phyloP scores from a whole-genome alignment of 768 basidiomycete genomes.

The Termitomyces sp. region DNA sequence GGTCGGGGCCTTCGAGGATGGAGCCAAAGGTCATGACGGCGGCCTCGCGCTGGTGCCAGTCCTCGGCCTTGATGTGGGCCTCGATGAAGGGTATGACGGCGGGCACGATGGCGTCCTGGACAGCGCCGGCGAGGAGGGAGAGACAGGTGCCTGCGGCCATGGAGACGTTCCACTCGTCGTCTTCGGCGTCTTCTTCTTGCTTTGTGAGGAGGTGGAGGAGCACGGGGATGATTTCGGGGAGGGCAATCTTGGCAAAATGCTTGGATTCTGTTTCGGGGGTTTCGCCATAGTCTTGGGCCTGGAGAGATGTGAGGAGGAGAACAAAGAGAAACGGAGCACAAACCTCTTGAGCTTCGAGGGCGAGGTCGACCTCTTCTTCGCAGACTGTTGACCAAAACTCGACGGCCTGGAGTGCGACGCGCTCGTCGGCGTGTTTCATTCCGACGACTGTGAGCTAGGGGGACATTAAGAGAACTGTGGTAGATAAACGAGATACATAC shows the following conservation, averaged over 20 bases:
- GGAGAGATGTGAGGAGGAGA: not conserved
- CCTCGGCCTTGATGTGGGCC: conserved; percentile 83
- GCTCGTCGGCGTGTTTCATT: conserved; percentile 91
- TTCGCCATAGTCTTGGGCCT: conserved; percentile 91
- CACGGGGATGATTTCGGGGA: conserved; percentile 93
- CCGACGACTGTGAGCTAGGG: conserved; percentile 89
- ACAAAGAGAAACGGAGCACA: conserved; percentile 8
- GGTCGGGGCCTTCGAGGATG: conserved; percentile 95
- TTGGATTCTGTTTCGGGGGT: conserved; percentile 79
- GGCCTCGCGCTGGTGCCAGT: conserved; percentile 96
- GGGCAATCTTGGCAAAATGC: conserved; percentile 89
- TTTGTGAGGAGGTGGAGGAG: conserved; percentile 82
- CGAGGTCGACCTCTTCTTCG: conserved; percentile 93
- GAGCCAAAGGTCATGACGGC: conserved; percentile 98
- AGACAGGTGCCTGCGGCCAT: conserved; percentile 97
- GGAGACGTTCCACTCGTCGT: conserved; percentile 97
- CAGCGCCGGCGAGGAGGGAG: conserved; percentile 81
- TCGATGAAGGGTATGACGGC: conserved; percentile 98
- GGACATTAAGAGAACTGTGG: no score
- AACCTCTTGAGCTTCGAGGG: conserved; percentile 89
- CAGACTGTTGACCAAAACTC: conserved; percentile 99
- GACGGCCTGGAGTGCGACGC: conserved; percentile 91
- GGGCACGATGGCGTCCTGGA: conserved; percentile 85
- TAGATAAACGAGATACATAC: conserved; percentile 59
- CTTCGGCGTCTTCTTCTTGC: conserved; percentile 96